Evolutionary conservation across 441 rosid species (phyloP).

Genomic region (Manihot esculenta): DNA sequence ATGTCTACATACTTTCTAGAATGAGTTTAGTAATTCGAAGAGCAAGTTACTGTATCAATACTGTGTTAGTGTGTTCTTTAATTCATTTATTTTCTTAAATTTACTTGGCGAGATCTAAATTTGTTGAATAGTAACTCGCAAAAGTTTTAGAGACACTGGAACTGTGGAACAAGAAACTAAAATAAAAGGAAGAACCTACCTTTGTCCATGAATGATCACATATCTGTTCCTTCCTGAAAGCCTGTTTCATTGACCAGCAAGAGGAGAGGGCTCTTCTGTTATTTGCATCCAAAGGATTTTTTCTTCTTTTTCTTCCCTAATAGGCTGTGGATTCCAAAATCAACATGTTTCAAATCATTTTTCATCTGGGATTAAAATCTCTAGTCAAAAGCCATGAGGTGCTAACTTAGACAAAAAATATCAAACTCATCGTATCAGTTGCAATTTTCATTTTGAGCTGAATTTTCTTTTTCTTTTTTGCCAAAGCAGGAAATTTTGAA

Average conservation of each 20-base stretch:
- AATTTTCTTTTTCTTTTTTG: no score
- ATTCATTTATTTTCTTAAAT: neutral
- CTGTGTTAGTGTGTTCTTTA: neutral
- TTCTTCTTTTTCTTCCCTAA: neutral
- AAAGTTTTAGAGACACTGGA: neutral
- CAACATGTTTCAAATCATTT: neutral
- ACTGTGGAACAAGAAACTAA: neutral
- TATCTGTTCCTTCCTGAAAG: neutral
- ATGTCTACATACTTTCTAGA: no score
- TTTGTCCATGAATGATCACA: neutral
- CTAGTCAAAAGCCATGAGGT: neutral
- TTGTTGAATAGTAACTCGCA: neutral
- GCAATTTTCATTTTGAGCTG: neutral
- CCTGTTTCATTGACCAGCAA: neutral
- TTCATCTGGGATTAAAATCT: neutral
- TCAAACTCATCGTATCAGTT: neutral
- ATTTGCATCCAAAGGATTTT: neutral
- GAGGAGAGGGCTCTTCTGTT: neutral
- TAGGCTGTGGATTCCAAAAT: neutral
- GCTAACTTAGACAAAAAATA: neutral
- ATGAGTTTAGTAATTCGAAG: neutral
- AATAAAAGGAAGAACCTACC: neutral
- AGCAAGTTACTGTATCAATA: neutral
- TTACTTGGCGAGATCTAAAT: neutral
- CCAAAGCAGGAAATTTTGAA: neutral